These are phyloP conservation scores for Oenanthe sinensis DNA, from an alignment of 129 eudicot genomes.

Conservation along the genomic window DNA sequence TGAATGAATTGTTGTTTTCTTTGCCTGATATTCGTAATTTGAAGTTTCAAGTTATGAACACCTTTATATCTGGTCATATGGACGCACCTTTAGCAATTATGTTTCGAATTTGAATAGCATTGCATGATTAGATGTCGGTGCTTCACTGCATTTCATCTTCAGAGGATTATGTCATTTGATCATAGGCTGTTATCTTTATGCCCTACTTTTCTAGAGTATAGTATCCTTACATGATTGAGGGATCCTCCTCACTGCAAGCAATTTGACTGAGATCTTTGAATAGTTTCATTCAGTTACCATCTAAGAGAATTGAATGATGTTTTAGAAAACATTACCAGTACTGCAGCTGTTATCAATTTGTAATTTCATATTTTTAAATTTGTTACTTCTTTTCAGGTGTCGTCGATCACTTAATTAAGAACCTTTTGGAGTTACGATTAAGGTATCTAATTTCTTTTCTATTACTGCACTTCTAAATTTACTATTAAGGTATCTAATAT, in stretches of 20 bases:
- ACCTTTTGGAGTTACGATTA: constrained; percentile 14
- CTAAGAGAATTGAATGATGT: not conserved
- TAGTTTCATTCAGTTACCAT: not conserved
- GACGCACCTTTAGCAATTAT: not conserved
- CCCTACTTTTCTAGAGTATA: not conserved
- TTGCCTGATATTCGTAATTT: not conserved
- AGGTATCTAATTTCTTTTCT: constrained; percentile 19
- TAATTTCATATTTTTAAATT: not conserved
- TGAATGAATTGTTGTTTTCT: not conserved
- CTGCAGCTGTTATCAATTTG: not conserved
- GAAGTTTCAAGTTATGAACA: not conserved
- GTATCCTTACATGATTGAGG: not conserved
- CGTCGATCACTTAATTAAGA: constrained; percentile 89
- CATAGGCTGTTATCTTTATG: not conserved
- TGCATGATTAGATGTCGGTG: not conserved
- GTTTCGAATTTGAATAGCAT: not conserved
- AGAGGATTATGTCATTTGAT: not conserved
- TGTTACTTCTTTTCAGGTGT: constrained; percentile 45
- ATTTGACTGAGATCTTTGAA: not conserved
- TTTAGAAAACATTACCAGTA: not conserved
- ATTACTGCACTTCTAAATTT: not conserved
- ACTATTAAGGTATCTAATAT: not conserved
- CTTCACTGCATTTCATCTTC: not conserved
- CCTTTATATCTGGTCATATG: not conserved
- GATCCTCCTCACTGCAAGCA: not conserved